Evolutionary conservation across 257 asterid species (phyloP).

Genomic region (Leptodermis oblonga): DNA sequence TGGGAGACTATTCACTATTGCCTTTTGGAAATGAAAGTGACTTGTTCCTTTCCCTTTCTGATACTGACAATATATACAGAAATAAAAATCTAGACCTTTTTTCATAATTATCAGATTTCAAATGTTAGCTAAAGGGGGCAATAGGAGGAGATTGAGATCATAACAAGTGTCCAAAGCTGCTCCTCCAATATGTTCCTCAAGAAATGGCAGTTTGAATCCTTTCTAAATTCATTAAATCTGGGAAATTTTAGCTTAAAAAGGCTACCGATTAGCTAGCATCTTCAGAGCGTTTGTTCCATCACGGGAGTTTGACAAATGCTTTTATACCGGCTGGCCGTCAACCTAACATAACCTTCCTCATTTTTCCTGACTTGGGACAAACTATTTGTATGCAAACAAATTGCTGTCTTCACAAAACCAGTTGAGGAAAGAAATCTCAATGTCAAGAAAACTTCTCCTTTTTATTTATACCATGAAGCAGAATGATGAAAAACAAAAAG

Average conservation of each 20-base stretch:
- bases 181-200: not conserved
- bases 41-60: not conserved
- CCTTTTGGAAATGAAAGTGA: constrained; percentile 12
- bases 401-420: not conserved
- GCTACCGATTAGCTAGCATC: no score
- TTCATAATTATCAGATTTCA: not conserved
- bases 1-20: not conserved
- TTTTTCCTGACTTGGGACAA: no score
- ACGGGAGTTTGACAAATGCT: no score
- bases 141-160: not conserved
- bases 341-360: no score
- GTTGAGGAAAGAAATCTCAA: no score
- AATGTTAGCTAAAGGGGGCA: not conserved
- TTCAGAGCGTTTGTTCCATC: no score
- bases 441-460: not conserved
- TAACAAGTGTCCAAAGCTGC: not conserved
- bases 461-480: constrained; percentile 13
- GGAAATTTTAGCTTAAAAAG: no score
- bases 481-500: not conserved
- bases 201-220: not conserved
- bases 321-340: no score
- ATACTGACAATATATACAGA: no score
- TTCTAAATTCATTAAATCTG: not conserved
- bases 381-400: no score
- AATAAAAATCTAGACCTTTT: not conserved